Evolutionary conservation across 2,329 filamentous ascomycete genomes (phyloP).

Genomic region (Colletotrichum truncatum): DNA sequence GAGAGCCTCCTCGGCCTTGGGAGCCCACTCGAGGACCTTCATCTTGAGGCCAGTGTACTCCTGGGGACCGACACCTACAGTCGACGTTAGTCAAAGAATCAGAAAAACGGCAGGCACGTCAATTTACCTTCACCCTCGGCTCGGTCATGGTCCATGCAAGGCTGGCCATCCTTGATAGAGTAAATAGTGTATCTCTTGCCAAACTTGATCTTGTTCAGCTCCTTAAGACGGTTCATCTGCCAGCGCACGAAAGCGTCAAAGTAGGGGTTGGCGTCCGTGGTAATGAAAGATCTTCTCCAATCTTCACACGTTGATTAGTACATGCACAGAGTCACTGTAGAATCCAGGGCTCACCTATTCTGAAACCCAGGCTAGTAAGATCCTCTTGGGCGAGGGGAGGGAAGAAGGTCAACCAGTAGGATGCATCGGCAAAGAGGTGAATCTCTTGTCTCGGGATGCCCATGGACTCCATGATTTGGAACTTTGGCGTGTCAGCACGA

Average conservation of each 20-base stretch:
- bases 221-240: slow-evolving; percentile 95
- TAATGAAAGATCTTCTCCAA: slow-evolving; percentile 62
- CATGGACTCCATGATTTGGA: slow-evolving; percentile 92
- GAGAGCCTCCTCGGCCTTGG: slow-evolving; percentile 75
- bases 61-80: slow-evolving; percentile 33
- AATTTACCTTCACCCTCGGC: slow-evolving; percentile 51
- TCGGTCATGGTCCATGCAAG: slow-evolving; percentile 59
- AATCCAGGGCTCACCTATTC: slow-evolving; percentile 1
- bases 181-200: slow-evolving; percentile 95
- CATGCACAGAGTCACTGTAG: neutral
- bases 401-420: slow-evolving; percentile 92
- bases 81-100: neutral
- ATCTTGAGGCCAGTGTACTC: slow-evolving; percentile 89
- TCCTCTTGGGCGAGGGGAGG: slow-evolving; percentile 52
- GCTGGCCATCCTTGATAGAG: slow-evolving; percentile 71
- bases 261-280: slow-evolving; percentile 94
- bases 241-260: slow-evolving; percentile 93
- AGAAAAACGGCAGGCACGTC: neutral
- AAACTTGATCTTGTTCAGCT: slow-evolving; percentile 92
- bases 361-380: slow-evolving; percentile 29
- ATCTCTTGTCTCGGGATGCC: slow-evolving; percentile 91
- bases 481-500: slow-evolving; percentile 66
- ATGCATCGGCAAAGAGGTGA: slow-evolving; percentile 90
- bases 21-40: slow-evolving; percentile 88
- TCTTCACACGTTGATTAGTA: slow-evolving; percentile 52